These are phyloP conservation scores for Aspergillus nidulans DNA, from an alignment of 495 filamentous ascomycete genomes.

Conservation along the genomic window DNA sequence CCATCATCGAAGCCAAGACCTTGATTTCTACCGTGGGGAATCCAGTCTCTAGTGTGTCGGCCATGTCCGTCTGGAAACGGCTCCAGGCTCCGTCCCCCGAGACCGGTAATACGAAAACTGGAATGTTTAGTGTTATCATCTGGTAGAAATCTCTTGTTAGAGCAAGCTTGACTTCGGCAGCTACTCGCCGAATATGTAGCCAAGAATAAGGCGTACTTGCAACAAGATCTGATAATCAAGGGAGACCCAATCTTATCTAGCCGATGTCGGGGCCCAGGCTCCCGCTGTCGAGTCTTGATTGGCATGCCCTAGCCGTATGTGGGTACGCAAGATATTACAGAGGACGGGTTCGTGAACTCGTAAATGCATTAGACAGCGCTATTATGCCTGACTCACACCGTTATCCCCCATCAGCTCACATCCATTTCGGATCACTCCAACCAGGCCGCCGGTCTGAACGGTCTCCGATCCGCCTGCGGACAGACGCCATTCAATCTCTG, in stretches of 20 bases:
- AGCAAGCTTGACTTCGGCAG: background rate
- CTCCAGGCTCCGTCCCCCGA: background rate
- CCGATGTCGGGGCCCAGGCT: background rate
- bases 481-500: slow-evolving; percentile 87
- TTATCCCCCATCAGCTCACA: slow-evolving; percentile 61
- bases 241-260: slow-evolving; percentile 5
- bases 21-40: background rate
- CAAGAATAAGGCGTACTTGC: background rate
- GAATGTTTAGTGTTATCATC: too few relatives aligned
- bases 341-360: background rate
- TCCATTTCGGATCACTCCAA: slow-evolving; percentile 83
- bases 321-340: background rate
- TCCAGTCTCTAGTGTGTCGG: background rate
- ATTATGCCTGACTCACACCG: background rate
- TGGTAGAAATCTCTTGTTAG: background rate
- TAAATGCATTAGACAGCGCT: background rate
- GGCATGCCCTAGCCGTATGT: background rate
- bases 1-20: background rate
- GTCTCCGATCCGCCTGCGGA: slow-evolving; percentile 84
- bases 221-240: background rate
- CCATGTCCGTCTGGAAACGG: slow-evolving; percentile 1
- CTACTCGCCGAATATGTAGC: background rate
- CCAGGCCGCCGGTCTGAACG: slow-evolving; percentile 87
- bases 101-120: too few relatives aligned
- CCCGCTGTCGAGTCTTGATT: background rate